A percentile compares a stretch with the other conserved stretches of the same genome.
These are phyloP conservation scores for Acer negundo DNA, from an alignment of 345 rosid species.

Conservation along the genomic window DNA sequence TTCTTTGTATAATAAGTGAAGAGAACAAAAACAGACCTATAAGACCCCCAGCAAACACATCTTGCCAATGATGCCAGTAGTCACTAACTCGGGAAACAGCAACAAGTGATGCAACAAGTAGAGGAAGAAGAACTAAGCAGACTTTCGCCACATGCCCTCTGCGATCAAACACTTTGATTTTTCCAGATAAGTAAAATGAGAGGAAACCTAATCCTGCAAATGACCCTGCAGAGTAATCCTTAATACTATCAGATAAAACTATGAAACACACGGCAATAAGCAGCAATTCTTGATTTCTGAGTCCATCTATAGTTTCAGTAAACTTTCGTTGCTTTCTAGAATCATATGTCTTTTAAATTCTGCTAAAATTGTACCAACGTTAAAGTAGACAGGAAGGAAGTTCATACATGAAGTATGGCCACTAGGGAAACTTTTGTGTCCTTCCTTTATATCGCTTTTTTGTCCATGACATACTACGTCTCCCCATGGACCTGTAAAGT, in stretches of 20 bases:
- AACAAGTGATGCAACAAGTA: conserved; percentile 70
- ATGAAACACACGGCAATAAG: neutral
- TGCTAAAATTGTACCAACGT: neutral
- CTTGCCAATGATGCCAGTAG: conserved; percentile 92
- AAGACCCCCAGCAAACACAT: conserved; percentile 77
- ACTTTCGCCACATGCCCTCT: conserved; percentile 82
- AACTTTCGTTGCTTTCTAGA: neutral
- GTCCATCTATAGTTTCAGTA: too few species aligned
- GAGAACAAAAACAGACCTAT: conserved; percentile 39
- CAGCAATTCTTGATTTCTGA: neutral
- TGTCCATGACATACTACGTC: conserved; percentile 75
- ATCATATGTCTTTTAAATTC: neutral
- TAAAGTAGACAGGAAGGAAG: neutral
- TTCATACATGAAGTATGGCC: conserved; percentile 79
- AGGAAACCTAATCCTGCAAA: conserved; percentile 81
- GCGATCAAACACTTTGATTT: conserved; percentile 62
- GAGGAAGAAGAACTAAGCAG: conserved; percentile 62
- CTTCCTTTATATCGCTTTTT: conserved; percentile 61
- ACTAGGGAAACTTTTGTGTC: conserved; percentile 88
- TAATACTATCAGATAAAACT: conserved; percentile 14
- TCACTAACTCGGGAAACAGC: conserved; percentile 85
- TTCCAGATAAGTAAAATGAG: conserved; percentile 75
- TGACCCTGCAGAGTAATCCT: conserved; percentile 53
- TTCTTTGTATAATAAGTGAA: neutral
- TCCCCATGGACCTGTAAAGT: conserved; percentile 55